Evolutionary conservation across 2,329 filamentous ascomycete genomes (phyloP), one percentile per base, ranked within the genome.

Genomic region (Talaromyces sp.): DNA sequence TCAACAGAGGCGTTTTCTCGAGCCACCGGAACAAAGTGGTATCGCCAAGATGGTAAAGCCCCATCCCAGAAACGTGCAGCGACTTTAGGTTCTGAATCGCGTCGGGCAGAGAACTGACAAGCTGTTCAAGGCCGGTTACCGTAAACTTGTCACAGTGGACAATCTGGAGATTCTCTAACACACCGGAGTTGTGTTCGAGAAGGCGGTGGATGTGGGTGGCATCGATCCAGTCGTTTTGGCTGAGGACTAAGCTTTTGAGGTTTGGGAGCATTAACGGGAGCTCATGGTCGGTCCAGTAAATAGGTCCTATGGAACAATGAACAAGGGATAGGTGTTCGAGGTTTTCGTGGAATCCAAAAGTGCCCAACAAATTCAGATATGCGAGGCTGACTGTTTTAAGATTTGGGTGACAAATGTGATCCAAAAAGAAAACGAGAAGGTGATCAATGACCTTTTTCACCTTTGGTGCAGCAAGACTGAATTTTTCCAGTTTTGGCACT

Each of bases 211-310:
- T 4, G n/a, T 53, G 6, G 1, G n/a, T 28, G 22, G 44, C 22
- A 22, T 19, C 11, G 4, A 39, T 8, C 25, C 47, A 57, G 68
- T 1, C 65, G 55, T 32, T 61, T 8, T 56, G 17, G 68, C 1
- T 64, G 55, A 47, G 60, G n/a, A 62, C 58, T 62, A 69, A 36
- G 2, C 53, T 39, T 54, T 55, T 57, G 19, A 76, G 54, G 39
- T 71, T 71, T 8, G 72, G 70, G 13, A 76, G 55, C 25, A 69
- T 71, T 4, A 71, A 69, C 3, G 52, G 28, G 2, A 10, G 19
- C 25, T 22, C 7, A 39, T 27, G 13, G 17, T 32, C 39, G 5
- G 9, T 49, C 6, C 13, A 30, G 10, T 10, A 11, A 3, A 2
- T 1, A 13, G 11, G 9, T 2, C n/a, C 10, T 4, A 22, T 28